phyloP scores from a whole-genome alignment of 768 basidiomycete genomes.

The Podaxis carcinomalis region DNA sequence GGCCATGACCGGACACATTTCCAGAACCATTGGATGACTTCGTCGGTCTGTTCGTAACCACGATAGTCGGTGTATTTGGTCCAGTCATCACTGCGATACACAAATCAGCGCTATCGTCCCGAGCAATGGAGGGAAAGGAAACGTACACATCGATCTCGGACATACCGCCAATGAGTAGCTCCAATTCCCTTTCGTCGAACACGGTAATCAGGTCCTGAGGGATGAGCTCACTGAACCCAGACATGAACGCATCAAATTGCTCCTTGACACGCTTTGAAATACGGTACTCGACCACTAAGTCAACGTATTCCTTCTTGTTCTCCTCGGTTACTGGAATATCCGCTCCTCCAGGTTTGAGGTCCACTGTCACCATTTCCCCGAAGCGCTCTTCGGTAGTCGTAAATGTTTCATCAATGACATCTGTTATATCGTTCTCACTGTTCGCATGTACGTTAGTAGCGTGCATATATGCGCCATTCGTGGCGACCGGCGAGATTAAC shows the following conservation, averaged over 20 bases:
- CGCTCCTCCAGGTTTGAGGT: slow-evolving; percentile 84
- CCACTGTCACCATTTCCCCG: slow-evolving; percentile 96
- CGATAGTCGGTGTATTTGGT: slow-evolving; percentile 99
- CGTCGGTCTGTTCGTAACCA: slow-evolving; percentile 91
- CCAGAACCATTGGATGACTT: slow-evolving; percentile 99
- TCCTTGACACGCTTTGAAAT: slow-evolving; percentile 97
- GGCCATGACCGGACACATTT: slow-evolving; percentile 98
- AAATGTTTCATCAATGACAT: slow-evolving; percentile 97
- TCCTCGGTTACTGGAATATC: slow-evolving; percentile 90
- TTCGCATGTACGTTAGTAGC: background rate
- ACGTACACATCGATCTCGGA: slow-evolving; percentile 98
- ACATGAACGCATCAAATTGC: slow-evolving; percentile 99
- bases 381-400: slow-evolving; percentile 97
- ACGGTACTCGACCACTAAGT: slow-evolving; percentile 91
- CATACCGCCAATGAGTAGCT: slow-evolving; percentile 97
- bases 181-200: slow-evolving; percentile 97
- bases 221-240: slow-evolving; percentile 99
- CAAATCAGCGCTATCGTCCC: background rate
- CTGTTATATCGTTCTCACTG: slow-evolving; percentile 97
- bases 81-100: slow-evolving; percentile 79
- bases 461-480: background rate
- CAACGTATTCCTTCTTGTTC: slow-evolving; percentile 99
- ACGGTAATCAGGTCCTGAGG: slow-evolving; percentile 97
- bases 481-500: background rate
- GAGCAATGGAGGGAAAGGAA: background rate